These are phyloP conservation scores for Symbiodinium natans DNA, from an alignment of 73 alveolate species.

Conservation along the genomic window DNA sequence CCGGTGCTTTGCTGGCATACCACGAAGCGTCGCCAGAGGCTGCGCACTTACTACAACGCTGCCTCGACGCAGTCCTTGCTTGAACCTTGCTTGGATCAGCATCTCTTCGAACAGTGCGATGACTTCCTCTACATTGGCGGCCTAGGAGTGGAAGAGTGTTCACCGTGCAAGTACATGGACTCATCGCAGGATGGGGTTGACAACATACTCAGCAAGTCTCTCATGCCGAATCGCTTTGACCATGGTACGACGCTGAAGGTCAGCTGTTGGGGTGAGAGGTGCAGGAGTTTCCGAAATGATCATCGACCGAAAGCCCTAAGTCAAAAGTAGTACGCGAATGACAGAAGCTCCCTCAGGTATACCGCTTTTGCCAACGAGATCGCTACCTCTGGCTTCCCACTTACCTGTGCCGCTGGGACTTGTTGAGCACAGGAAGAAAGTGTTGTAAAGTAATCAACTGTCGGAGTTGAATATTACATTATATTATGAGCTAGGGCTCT, in stretches of 20 bases:
- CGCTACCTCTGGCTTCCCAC: not conserved
- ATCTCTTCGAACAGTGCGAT: slow-evolving; percentile 18
- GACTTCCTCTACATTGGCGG: slow-evolving; percentile 17
- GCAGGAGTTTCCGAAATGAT: not conserved
- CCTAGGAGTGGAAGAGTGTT: not conserved
- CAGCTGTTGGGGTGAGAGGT: slow-evolving; percentile 11
- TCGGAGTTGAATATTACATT: too few species aligned
- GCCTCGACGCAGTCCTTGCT: not conserved
- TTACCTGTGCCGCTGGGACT: not conserved
- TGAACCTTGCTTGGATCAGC: not conserved
- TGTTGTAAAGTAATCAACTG: too few species aligned
- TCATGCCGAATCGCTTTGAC: not conserved
- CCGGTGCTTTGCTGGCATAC: slow-evolving; percentile 15
- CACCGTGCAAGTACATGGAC: not conserved
- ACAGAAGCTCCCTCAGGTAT: not conserved
- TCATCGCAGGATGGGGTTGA: not conserved
- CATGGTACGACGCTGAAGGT: slow-evolving; percentile 3
- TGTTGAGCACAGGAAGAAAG: not conserved
- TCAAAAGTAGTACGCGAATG: too few species aligned
- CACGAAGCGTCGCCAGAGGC: slow-evolving; percentile 12
- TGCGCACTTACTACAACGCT: not conserved
- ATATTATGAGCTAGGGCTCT: too few species aligned
- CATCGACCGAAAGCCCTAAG: too few species aligned
- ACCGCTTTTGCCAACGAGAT: not conserved
- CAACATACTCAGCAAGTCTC: not conserved